Percentiles rank a stretch among this genome's conserved stretches.
phyloP scores from a whole-genome alignment of 2,329 filamentous ascomycete genomes.

The Periconia sp. region DNA sequence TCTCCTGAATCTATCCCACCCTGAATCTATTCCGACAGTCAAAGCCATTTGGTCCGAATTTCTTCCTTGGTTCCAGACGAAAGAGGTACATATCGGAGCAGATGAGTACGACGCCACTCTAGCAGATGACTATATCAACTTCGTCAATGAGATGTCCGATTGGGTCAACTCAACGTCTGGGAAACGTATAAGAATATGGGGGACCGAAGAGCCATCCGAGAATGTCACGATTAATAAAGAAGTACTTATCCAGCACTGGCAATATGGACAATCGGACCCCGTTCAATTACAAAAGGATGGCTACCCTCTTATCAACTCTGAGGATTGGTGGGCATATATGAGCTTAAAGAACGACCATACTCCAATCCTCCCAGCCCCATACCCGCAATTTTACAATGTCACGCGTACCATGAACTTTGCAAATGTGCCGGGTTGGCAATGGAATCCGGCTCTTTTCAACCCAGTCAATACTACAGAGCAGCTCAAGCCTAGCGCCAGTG shows the following conservation, averaged over 20 bases:
- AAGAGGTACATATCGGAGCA: constrained; percentile 46
- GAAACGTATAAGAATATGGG: constrained; percentile 45
- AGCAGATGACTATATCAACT: constrained; percentile 45
- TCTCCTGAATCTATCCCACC: constrained; percentile 44
- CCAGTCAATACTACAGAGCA: constrained; percentile 51
- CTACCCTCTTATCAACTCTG: constrained; percentile 54
- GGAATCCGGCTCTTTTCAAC: constrained; percentile 55
- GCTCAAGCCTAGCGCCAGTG: constrained; percentile 34
- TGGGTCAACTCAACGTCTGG: constrained; percentile 39
- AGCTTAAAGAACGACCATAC: constrained; percentile 60
- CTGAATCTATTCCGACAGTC: constrained; percentile 43
- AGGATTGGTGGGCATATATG: constrained; percentile 63
- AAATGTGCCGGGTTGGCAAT: constrained; percentile 50
- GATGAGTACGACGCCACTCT: constrained; percentile 45
- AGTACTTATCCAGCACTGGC: constrained; percentile 56
- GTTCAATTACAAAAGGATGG: constrained; percentile 45
- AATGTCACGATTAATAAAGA: constrained; percentile 48
- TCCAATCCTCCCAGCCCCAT: constrained; percentile 54
- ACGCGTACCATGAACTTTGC: constrained; percentile 55
- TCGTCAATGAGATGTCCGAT: constrained; percentile 44
- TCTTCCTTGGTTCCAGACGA: constrained; percentile 46
- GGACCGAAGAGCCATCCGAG: constrained; percentile 53
- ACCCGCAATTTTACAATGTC: constrained; percentile 56
- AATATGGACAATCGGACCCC: constrained; percentile 57
- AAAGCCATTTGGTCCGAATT: constrained; percentile 47